A percentile compares a stretch with the other conserved stretches of the same genome.
Evolutionary conservation across 257 asterid species (phyloP).

Genomic region (Petunia secreta): DNA sequence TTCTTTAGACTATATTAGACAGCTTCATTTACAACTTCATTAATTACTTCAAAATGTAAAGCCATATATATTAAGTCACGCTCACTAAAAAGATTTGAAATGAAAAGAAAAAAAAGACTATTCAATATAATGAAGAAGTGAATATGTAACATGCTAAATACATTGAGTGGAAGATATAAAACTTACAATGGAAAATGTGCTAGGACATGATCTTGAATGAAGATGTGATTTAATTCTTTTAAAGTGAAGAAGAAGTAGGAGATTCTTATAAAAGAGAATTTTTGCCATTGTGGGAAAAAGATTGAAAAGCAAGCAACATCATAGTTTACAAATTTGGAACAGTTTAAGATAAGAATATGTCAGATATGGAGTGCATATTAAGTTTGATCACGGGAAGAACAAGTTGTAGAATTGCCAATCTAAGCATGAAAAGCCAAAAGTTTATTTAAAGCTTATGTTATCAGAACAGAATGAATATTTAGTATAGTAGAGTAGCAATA

Average conservation of each 20-base stretch:
- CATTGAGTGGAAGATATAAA: background rate
- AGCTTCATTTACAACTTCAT: background rate
- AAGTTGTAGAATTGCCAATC: background rate
- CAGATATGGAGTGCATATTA: slow-evolving; percentile 13
- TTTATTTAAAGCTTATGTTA: slow-evolving; percentile 9
- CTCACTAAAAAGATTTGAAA: background rate
- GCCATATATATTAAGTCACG: background rate
- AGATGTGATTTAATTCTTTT: background rate
- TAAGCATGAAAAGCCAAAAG: background rate
- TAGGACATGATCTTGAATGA: background rate
- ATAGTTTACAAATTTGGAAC: background rate
- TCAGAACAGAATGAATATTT: background rate
- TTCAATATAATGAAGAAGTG: background rate
- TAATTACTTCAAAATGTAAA: background rate
- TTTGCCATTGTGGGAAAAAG: slow-evolving; percentile 19
- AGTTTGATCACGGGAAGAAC: background rate
- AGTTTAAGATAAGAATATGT: slow-evolving; percentile 23
- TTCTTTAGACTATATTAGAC: background rate
- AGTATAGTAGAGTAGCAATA: background rate
- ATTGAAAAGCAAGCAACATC: slow-evolving; percentile 7
- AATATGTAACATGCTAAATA: background rate
- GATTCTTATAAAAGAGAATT: background rate
- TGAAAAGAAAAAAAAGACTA: background rate
- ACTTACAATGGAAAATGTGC: background rate
- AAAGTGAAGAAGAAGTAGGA: background rate